Evolutionary conservation across 169 alveolate genomes (phyloP), one percentile per base, ranked within the genome.

Genomic region (Plasmodium relictum): DNA sequence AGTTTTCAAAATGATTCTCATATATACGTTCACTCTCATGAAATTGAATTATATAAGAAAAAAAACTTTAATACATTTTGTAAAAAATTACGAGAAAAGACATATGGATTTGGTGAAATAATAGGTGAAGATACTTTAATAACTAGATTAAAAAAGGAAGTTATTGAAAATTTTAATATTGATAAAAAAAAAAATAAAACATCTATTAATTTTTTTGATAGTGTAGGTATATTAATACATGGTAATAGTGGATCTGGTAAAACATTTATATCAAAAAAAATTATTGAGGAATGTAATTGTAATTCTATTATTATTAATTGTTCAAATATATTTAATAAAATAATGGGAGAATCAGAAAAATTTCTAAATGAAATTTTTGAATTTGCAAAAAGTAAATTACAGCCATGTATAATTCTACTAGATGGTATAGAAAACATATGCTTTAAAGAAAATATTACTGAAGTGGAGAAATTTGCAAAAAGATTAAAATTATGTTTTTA

Each of bases 331-430:
- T 78, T 78, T 58, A 63, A 78, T 24, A 78, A 78, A 78, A n/a
- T 78, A 20, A 78, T 78, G 89, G 89, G 89, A 9, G 89, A 78
- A 24, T 78, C 89, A 16, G 89, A 78, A 78, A 78, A 78, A 65
- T 26, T 63, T n/a, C 14, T 78, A 9, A 78, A 78, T 18, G 80
- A 78, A 22, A 24, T 78, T 26, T 78, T 78, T 66, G 70, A 65
- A 14, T 65, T 48, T 39, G 76, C 80, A 24, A 69, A 56, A 78
- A 69, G 44, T 16, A 78, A 69, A 56, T 54, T 78, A 78, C 70
- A 70, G 18, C 80, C 89, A 59, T 78, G 89, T 52, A 69, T 78
- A 12, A 48, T 78, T 50, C 18, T 78, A 18, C 31, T 78, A 24
- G 89, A 78, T 66, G 72, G 31, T 20, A 78, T 78, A 39, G 89